Evolutionary conservation across 1,284 basidiomycete species (phyloP), one percentile per base, ranked within the genome.

Genomic region (Nidula niveotomentosa): DNA sequence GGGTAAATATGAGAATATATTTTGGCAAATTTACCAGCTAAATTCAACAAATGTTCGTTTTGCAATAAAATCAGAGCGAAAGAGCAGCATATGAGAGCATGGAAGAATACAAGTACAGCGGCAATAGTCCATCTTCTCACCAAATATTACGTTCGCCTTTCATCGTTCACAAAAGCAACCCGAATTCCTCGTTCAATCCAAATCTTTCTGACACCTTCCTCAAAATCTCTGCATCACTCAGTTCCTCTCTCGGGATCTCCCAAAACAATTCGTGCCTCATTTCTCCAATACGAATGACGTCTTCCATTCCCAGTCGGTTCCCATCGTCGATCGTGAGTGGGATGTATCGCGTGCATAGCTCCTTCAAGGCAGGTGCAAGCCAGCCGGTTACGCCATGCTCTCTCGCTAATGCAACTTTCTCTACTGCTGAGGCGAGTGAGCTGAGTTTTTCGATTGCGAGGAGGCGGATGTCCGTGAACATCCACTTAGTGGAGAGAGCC

Each of bases 281-380:
- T 46, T 46, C 45, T n/a, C n/a, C 18, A 23, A 46, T 46, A 3
- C 18, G 12, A 23, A 23, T 23, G 45, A 23, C 18, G 18, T 46
- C 18, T 23, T 46, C 18, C 45, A 23, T n/a, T 46, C 45, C 45
- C 10, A 46, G 45, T 18, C 45, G 12, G 51, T 66, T 62, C 4
- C 60, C 68, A 37, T 74, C 71, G 13, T 68, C 63, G 7, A 68
- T 34, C n/a, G 64, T 59, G 12, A 72, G 55, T 6, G 69, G 68
- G 12, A 59, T 53, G 2, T 59, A 54, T n/a, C 66, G 53, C 37
- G 60, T 57, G 56, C 69, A 73, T 15, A 76, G 61, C 44, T 69
- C 69, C 30, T 58, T 63, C 54, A 69, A 72, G n/a, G 72, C 72
- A 12, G 70, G 65, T 13, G 69, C 53, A 2, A 75, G 58, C 75